Percentiles rank a stretch among this genome's conserved stretches.
Evolutionary conservation across 2,329 filamentous ascomycete species (phyloP).

Genomic region (Cercospora sp.): DNA sequence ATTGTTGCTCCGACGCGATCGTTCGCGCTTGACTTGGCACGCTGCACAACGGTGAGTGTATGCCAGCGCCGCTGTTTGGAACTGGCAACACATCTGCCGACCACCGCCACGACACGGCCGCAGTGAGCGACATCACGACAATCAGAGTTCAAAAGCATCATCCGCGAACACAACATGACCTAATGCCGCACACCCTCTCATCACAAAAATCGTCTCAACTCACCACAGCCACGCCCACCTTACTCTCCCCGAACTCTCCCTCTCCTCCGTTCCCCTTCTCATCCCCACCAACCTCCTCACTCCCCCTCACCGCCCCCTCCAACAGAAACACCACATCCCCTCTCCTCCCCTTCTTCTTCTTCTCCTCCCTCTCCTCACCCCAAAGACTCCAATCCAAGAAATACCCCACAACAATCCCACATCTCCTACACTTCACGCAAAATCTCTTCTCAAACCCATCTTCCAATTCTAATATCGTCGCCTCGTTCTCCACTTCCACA

Average conservation of each 20-base stretch:
- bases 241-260: neutral
- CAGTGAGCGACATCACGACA: neutral
- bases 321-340: slow-evolving; percentile 60
- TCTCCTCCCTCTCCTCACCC: slow-evolving; percentile 31
- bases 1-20: neutral
- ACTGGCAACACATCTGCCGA: neutral
- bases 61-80: neutral
- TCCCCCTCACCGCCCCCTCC: slow-evolving; percentile 59
- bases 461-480: slow-evolving; percentile 34
- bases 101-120: neutral
- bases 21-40: neutral
- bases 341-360: slow-evolving; percentile 44
- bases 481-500: slow-evolving; percentile 17
- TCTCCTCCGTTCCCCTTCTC: slow-evolving; percentile 12
- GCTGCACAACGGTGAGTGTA: neutral
- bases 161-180: neutral
- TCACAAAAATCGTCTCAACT: neutral
- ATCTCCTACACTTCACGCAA: slow-evolving; percentile 60
- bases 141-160: neutral
- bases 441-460: slow-evolving; percentile 69
- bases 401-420: slow-evolving; percentile 63
- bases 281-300: slow-evolving; percentile 55
- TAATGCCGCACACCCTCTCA: neutral
- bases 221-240: neutral
- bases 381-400: slow-evolving; percentile 58